Conservation (phyloP, 2,329 filamentous ascomycete genomes). For the Cladosporium sp. region DNA sequence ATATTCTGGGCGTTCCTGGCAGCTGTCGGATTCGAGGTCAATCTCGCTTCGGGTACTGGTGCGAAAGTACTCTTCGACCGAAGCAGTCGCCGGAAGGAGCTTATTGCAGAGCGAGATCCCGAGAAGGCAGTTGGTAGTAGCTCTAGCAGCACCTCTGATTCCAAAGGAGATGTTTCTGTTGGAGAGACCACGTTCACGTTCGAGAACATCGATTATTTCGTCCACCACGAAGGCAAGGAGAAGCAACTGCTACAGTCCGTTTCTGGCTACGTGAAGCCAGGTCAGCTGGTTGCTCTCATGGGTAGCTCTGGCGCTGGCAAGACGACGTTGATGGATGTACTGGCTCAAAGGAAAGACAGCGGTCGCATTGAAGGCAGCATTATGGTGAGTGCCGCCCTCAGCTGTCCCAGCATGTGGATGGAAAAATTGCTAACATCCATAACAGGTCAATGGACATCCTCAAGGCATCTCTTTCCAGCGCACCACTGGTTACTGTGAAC, state of each 20-base stretch:
- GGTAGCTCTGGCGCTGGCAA: conserved; percentile 66
- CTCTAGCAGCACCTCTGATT: not conserved
- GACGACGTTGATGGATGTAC: conserved; percentile 43
- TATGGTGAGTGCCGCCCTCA: conserved; percentile 31
- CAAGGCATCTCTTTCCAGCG: conserved; percentile 53
- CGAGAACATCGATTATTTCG: conserved; percentile 18
- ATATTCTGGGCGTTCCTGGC: conserved; percentile 62
- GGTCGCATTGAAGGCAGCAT: conserved; percentile 51
- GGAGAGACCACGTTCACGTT: conserved; percentile 14
- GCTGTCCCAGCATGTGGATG: not conserved
- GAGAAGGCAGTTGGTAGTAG: conserved; percentile 30
- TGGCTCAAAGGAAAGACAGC: conserved; percentile 49
- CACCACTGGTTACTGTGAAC: conserved; percentile 59
- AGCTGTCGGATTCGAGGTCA: conserved; percentile 60
- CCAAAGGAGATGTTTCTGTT: not conserved
- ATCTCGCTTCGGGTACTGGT: conserved; percentile 33
- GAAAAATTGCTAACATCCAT: not conserved
- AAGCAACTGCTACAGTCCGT: conserved; percentile 59
- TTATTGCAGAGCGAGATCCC: conserved; percentile 56
- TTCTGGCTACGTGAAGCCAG: conserved; percentile 73
- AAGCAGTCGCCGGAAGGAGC: conserved; percentile 39
- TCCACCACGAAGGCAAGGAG: conserved; percentile 40
- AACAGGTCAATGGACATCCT: conserved; percentile 40
- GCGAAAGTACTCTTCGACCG: conserved; percentile 49
- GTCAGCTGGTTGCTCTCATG: conserved; percentile 78